phyloP scores from a whole-genome alignment of 768 basidiomycete species.

The Panaeolus papilionaceus region DNA sequence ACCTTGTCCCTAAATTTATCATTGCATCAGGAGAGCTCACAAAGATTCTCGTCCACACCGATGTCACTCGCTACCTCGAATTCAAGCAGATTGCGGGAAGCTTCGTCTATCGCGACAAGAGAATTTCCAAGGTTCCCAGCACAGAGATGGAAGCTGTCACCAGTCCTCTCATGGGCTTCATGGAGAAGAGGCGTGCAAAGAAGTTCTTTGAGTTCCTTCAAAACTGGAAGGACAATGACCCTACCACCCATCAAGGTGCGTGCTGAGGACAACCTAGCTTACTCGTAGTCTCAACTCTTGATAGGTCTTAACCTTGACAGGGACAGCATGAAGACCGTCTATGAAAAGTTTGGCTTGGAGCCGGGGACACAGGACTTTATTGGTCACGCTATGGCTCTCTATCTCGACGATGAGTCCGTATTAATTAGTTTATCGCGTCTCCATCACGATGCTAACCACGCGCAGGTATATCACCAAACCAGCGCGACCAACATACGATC shows the following conservation, averaged over 20 bases:
- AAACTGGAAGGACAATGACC: conserved; percentile 93
- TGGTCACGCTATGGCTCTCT: conserved; percentile 98
- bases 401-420: conserved; percentile 95
- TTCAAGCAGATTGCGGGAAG: conserved; percentile 99
- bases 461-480: conserved; percentile 90
- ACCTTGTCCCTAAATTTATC: conserved; percentile 99
- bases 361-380: conserved; percentile 98
- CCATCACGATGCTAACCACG: conserved; percentile 13
- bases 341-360: conserved; percentile 97
- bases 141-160: conserved; percentile 97
- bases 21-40: conserved; percentile 98
- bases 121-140: conserved; percentile 96
- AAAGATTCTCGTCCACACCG: conserved; percentile 97
- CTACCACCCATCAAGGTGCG: conserved; percentile 93
- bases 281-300: conserved; percentile 15
- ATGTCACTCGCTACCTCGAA: conserved; percentile 97
- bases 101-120: conserved; percentile 96
- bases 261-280: neutral
- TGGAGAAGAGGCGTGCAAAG: conserved; percentile 97
- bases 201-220: conserved; percentile 99
- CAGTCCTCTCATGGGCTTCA: conserved; percentile 97
- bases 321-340: conserved; percentile 93
- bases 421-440: neutral
- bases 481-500: conserved; percentile 89
- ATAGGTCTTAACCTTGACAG: conserved; percentile 87